Conservation (phyloP, 2,329 filamentous ascomycete species). For the Ceratocystis ficicola region DNA sequence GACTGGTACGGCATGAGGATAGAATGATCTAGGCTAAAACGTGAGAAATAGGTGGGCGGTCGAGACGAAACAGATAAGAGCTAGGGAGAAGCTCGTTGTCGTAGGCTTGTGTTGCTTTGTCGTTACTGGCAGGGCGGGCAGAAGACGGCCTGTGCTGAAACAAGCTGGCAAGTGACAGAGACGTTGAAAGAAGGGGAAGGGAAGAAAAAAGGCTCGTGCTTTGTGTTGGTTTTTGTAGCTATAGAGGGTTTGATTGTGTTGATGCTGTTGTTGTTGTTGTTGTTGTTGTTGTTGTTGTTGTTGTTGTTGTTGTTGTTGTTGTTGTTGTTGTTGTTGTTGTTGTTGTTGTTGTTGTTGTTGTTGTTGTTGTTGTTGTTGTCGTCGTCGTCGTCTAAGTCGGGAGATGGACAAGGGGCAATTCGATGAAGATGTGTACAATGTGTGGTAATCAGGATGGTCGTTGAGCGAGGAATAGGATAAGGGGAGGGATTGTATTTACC, state of each 20-base stretch:
- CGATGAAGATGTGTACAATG: too few relatives aligned
- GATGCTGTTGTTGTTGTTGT: neutral
- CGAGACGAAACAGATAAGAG: neutral
- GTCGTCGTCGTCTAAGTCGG: neutral
- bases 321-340: neutral
- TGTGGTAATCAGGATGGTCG: too few relatives aligned
- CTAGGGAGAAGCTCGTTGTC: too few relatives aligned
- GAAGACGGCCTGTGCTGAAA: slow-evolving; percentile 16
- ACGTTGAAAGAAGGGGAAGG: neutral
- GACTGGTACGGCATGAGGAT: too few relatives aligned
- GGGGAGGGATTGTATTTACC: slow-evolving; percentile 41
- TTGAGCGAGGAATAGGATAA: slow-evolving; percentile 10
- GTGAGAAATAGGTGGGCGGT: neutral
- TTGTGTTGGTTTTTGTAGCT: slow-evolving; percentile 11
- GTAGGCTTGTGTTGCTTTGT: too few relatives aligned
- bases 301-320: neutral
- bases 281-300: neutral
- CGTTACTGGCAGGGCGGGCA: neutral
- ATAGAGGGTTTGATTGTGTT: neutral
- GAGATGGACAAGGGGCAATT: neutral
- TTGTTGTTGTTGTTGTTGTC: neutral
- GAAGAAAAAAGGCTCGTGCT: slow-evolving; percentile 16
- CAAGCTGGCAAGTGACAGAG: slow-evolving; percentile 1
- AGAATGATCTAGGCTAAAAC: neutral
- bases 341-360: neutral